Conservation (phyloP, 805 yeast species). For the Saccharomycopsis sp. region DNA sequence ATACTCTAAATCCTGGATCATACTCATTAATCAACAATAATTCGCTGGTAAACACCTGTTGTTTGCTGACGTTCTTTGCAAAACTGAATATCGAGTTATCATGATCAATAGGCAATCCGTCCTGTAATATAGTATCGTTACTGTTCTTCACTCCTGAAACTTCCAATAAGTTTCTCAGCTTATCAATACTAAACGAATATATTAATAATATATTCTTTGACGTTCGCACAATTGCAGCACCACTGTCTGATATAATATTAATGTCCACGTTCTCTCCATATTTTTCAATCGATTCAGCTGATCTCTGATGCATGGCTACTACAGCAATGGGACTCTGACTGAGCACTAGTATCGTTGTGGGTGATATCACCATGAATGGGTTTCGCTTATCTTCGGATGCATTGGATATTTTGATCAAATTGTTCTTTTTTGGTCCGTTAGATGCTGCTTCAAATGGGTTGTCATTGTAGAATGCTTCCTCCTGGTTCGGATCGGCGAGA, state of each 20-base stretch:
- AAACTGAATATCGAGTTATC: constrained; percentile 9
- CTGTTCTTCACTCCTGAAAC: constrained; percentile 11
- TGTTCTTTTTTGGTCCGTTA: constrained; percentile 6
- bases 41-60: constrained; percentile 5
- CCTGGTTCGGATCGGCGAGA: background rate
- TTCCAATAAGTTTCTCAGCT: constrained; percentile 1
- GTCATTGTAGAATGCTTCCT: background rate
- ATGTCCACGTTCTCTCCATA: constrained; percentile 34
- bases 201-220: constrained; percentile 32
- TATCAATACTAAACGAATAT: constrained; percentile 26
- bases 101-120: constrained; percentile 15
- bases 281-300: constrained; percentile 29
- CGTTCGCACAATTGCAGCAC: constrained; percentile 31
- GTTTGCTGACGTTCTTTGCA: constrained; percentile 5
- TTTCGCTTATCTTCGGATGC: background rate
- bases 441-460: constrained; percentile 1
- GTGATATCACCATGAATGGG: constrained; percentile 30
- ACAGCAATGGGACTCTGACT: constrained; percentile 31
- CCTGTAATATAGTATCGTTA: constrained; percentile 16
- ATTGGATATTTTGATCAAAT: constrained; percentile 5
- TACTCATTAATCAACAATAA: constrained; percentile 1
- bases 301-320: constrained; percentile 31
- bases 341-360: constrained; percentile 27
- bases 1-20: constrained; percentile 12
- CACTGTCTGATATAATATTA: constrained; percentile 26